Evolutionary conservation across 345 rosid species (phyloP).

Genomic region (Stellera chamaejasme): DNA sequence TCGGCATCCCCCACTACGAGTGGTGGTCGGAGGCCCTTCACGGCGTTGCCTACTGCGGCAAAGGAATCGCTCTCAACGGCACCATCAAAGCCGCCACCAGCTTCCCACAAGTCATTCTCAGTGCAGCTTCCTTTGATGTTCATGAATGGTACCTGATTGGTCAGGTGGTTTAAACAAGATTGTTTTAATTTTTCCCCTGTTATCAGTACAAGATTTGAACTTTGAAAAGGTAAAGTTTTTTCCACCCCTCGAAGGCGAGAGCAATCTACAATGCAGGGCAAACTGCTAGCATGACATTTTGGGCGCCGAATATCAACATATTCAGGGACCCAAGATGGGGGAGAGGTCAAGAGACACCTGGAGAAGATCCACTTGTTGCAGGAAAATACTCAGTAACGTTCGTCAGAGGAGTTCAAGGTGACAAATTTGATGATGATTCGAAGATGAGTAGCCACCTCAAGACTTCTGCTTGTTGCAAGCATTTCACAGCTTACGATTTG

Average conservation of each 20-base stretch:
- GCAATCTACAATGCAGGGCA: conserved; percentile 60
- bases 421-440: conserved; percentile 29
- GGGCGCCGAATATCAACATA: conserved; percentile 83
- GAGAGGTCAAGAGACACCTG: conserved; percentile 87
- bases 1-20: conserved; percentile 68
- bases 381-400: conserved; percentile 61
- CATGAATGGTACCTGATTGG: conserved; percentile 83
- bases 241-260: conserved; percentile 32
- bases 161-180: conserved; percentile 29
- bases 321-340: conserved; percentile 96
- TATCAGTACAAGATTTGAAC: not conserved
- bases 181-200: not conserved
- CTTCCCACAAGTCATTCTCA: conserved; percentile 83
- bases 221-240: not conserved
- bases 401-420: conserved; percentile 78
- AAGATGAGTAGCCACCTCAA: conserved; percentile 35
- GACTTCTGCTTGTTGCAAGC: conserved; percentile 86
- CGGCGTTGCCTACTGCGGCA: conserved; percentile 49
- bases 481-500: conserved; percentile 88
- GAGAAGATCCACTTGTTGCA: conserved; percentile 66
- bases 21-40: conserved; percentile 99
- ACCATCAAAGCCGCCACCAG: conserved; percentile 60
- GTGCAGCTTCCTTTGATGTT: conserved; percentile 72
- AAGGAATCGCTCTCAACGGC: conserved; percentile 52
- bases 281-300: conserved; percentile 62